phyloP scores from a whole-genome alignment of 148 eudicot genomes.

The Selenicereus undatus region DNA sequence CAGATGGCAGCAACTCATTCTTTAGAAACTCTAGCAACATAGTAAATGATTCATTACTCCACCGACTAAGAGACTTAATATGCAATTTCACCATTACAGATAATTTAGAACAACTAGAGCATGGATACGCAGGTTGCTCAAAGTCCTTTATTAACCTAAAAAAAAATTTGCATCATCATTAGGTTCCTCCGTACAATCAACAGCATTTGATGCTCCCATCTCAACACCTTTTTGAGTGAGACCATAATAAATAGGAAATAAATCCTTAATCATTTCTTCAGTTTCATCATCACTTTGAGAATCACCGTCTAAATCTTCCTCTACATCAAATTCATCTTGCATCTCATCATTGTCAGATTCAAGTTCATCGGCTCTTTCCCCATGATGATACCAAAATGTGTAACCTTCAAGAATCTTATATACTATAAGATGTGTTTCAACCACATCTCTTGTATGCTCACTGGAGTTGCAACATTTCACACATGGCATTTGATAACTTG shows the following conservation, averaged over 20 bases:
- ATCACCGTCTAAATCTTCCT: background rate
- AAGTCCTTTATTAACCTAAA: background rate
- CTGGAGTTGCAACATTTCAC: no score
- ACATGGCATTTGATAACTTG: no score
- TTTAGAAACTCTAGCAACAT: background rate
- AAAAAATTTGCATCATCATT: background rate
- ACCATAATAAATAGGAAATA: background rate
- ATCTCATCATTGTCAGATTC: background rate
- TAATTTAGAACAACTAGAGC: background rate
- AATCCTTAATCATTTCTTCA: background rate
- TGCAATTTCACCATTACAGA: background rate
- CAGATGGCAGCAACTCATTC: background rate
- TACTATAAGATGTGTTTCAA: no score
- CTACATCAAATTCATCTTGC: background rate
- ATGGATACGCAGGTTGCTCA: background rate
- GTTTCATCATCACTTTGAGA: background rate
- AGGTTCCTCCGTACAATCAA: background rate
- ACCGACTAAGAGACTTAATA: background rate
- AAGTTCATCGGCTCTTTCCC: background rate
- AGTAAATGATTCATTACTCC: conserved; percentile 6
- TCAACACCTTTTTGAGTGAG: background rate
- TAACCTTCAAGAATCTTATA: background rate
- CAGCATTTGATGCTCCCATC: background rate
- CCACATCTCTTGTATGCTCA: no score
- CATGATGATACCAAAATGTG: background rate